A percentile compares a stretch with the other conserved stretches of the same genome.
Evolutionary conservation across 192 early-diverging fungal species (phyloP).

Genomic region (Cetraspora pellucida): DNA sequence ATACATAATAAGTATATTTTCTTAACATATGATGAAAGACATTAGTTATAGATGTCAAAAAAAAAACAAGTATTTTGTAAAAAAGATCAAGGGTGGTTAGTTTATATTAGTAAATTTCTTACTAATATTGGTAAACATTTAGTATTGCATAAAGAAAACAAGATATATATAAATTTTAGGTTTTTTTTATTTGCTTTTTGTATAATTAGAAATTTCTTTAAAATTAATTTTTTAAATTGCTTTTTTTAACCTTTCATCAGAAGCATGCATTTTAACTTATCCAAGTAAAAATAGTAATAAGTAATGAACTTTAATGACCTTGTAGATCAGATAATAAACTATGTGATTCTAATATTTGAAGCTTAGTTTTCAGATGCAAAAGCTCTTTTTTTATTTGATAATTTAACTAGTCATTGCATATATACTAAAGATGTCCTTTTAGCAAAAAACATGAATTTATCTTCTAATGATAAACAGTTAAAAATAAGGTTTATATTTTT

Average conservation of each 20-base stretch:
- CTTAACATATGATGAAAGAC: conserved; percentile 4
- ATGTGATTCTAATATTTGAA: conserved; percentile 29
- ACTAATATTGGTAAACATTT: conserved; percentile 12
- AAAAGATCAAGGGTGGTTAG: not conserved
- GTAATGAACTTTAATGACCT: conserved; percentile 18
- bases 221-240: not conserved
- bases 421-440: conserved; percentile 26
- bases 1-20: too few species aligned
- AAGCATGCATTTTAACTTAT: not conserved
- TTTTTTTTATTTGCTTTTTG: not conserved
- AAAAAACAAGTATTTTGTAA: not conserved
- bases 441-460: conserved; percentile 33
- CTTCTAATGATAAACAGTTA: conserved; percentile 9
- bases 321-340: conserved; percentile 10
- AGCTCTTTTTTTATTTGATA: conserved; percentile 26
- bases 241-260: not conserved
- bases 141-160: not conserved
- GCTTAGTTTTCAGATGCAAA: not conserved
- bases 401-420: not conserved
- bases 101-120: not conserved
- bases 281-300: not conserved
- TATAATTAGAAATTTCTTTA: not conserved
- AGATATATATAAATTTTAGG: too few species aligned
- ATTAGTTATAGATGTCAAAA: conserved; percentile 3
- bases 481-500: conserved; percentile 10